Percentiles rank a stretch among this genome's conserved stretches.
Evolutionary conservation across 2,329 filamentous ascomycete species (phyloP).

Genomic region (Blumeria hordei): DNA sequence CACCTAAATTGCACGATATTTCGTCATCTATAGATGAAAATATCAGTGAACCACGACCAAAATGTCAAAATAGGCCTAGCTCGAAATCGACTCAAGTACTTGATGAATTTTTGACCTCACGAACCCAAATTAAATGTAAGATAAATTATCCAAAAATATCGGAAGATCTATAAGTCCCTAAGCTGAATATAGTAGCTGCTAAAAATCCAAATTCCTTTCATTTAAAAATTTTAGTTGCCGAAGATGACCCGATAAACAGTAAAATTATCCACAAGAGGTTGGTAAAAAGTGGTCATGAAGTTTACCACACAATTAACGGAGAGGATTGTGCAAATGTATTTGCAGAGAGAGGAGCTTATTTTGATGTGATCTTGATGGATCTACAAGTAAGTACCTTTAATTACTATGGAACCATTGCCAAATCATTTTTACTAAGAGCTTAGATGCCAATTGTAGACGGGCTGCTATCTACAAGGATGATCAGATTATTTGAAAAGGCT

Average conservation of each 20-base stretch:
- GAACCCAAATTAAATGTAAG: too few species aligned
- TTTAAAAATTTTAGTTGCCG: conserved; percentile 47
- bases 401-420: background rate
- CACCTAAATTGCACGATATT: too few species aligned
- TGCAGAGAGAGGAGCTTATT: conserved; percentile 33
- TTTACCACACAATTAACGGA: conserved; percentile 54
- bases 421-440: conserved; percentile 1
- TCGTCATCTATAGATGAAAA: too few species aligned
- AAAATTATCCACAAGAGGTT: conserved; percentile 58
- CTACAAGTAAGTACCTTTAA: conserved; percentile 43
- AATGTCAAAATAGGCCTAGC: too few species aligned
- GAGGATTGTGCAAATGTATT: conserved; percentile 59
- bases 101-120: too few species aligned
- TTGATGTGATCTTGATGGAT: conserved; percentile 74
- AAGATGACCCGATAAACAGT: conserved; percentile 75
- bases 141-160: too few species aligned
- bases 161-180: too few species aligned
- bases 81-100: too few species aligned
- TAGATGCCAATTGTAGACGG: conserved; percentile 93
- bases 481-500: conserved; percentile 43
- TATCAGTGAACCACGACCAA: too few species aligned
- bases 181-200: background rate
- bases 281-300: conserved; percentile 49
- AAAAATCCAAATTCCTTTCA: conserved; percentile 6
- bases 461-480: conserved; percentile 59